A percentile compares a stretch with the other conserved stretches of the same genome.
These are phyloP conservation scores for Skeletonema marinoi DNA, from an alignment of 108 stramenopile species.

Conservation along the genomic window DNA sequence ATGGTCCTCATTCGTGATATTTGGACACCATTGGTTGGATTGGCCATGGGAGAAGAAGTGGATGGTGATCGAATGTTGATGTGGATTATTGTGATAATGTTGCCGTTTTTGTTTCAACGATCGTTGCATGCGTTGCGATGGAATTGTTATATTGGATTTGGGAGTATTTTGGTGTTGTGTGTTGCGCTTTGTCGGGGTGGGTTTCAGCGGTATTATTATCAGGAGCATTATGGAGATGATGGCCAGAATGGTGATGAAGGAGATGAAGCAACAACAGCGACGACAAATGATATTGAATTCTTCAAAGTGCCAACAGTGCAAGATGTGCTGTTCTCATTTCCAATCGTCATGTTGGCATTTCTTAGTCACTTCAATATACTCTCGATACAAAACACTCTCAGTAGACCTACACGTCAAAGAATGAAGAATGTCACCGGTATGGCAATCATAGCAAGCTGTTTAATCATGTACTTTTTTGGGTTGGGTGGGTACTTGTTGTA, in stretches of 20 bases:
- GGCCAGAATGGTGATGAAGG: not conserved
- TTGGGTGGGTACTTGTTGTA: slow-evolving; percentile 71
- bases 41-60: not conserved
- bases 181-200: slow-evolving; percentile 47
- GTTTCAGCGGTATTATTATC: slow-evolving; percentile 4
- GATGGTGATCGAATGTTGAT: slow-evolving; percentile 47
- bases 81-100: slow-evolving; percentile 38
- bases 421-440: slow-evolving; percentile 48
- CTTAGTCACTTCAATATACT: slow-evolving; percentile 79
- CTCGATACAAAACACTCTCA: slow-evolving; percentile 61
- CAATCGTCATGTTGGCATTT: slow-evolving; percentile 75
- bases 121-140: slow-evolving; percentile 75
- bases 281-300: slow-evolving; percentile 22
- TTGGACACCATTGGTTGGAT: slow-evolving; percentile 60
- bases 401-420: slow-evolving; percentile 57
- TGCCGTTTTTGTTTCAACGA: slow-evolving; percentile 69
- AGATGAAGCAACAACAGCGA: not conserved
- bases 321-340: slow-evolving; percentile 69
- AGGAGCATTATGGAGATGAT: not conserved
- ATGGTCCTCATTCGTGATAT: slow-evolving; percentile 84
- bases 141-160: slow-evolving; percentile 84
- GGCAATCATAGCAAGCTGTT: slow-evolving; percentile 49
- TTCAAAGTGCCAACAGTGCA: slow-evolving; percentile 31
- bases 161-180: slow-evolving; percentile 60
- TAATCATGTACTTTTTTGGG: slow-evolving; percentile 59